phyloP scores from a whole-genome alignment of 2,329 filamentous ascomycete species.

The Pseudogymnoascus sp. region DNA sequence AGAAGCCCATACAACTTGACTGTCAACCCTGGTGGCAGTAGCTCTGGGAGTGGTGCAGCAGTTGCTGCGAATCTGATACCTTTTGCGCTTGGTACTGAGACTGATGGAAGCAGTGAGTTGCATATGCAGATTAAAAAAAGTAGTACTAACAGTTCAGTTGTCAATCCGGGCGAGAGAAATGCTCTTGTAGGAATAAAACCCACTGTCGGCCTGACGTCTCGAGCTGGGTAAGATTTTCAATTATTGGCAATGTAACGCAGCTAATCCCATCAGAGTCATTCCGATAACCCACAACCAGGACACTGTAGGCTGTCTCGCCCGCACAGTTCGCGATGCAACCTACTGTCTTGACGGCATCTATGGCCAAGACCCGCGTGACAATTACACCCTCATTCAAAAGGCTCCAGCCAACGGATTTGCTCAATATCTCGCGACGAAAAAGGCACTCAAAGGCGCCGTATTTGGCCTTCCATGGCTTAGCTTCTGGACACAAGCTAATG shows the following conservation, averaged over 20 bases:
- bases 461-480: conserved; percentile 63
- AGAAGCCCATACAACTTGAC: conserved; percentile 50
- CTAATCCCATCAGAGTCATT: conserved; percentile 40
- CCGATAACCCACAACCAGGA: conserved; percentile 57
- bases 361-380: conserved; percentile 40
- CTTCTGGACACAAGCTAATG: conserved; percentile 55
- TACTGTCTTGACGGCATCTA: conserved; percentile 53
- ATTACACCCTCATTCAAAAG: conserved; percentile 38
- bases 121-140: too few relatives aligned
- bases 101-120: conserved; percentile 40
- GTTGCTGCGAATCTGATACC: conserved; percentile 20
- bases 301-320: conserved; percentile 54
- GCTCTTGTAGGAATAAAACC: conserved; percentile 62
- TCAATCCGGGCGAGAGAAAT: conserved; percentile 44
- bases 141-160: conserved; percentile 48
- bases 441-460: conserved; percentile 44
- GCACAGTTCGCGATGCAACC: conserved; percentile 56
- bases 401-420: conserved; percentile 20
- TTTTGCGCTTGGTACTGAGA: conserved; percentile 44
- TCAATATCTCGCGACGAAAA: conserved; percentile 5
- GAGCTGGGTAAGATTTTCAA: conserved; percentile 28
- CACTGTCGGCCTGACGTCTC: conserved; percentile 55
- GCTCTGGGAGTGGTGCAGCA: conserved; percentile 53
- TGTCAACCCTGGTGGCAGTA: conserved; percentile 58
- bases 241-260: too few relatives aligned